Base-by-base conservation (phyloP, 805 yeast genomes). In the Starmerella gropengiesseri region DNA sequence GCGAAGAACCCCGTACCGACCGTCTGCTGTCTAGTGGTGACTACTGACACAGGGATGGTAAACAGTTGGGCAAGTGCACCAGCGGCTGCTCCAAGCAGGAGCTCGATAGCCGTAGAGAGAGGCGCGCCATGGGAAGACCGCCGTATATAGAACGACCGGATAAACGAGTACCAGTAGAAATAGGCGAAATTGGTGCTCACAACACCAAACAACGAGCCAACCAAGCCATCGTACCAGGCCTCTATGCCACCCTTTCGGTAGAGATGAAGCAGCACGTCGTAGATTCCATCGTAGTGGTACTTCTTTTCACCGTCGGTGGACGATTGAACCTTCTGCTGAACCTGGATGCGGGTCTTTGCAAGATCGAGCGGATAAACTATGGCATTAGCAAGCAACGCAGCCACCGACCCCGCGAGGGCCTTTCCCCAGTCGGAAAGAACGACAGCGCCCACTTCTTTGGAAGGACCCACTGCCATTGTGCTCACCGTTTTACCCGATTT, bases 81-180 rank as follows among this genome's bases (percentile, higher is more conserved):
- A 3, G 94, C 91, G 37, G 77, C 61, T 2, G 87, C 83, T 1
- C 94, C 94, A 28, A 84, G 65, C 9, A 71, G 58, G 51, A 84
- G 70, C 60, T 84, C 94, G 49, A 74, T 75, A 1, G 75, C 64
- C 0, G 91, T 81, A 36, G 74, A 66, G 28, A 68, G 62, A 7
- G 46, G 23, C 44, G 35, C 33, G 7, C 41, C 33, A 50, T 52
- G 18, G 55, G 55, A 62, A 60, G 51, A 64, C 58, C 43, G 45
- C 67, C 60, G 63, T 46, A 71, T 67, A 60, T 75, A 78, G 14
- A 70, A 61, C 41, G 71, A 69, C 48, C 83, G 73, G 14, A 82
- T 75, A 31, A 81, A 63, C 5, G 86, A 77, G 61, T 84, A 84
- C 91, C 93, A 84, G 61, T 82, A 84, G 60, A 84, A 84, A 60